Base-by-base conservation (phyloP, 345 rosid species). In the Eucalyptus rudis region DNA sequence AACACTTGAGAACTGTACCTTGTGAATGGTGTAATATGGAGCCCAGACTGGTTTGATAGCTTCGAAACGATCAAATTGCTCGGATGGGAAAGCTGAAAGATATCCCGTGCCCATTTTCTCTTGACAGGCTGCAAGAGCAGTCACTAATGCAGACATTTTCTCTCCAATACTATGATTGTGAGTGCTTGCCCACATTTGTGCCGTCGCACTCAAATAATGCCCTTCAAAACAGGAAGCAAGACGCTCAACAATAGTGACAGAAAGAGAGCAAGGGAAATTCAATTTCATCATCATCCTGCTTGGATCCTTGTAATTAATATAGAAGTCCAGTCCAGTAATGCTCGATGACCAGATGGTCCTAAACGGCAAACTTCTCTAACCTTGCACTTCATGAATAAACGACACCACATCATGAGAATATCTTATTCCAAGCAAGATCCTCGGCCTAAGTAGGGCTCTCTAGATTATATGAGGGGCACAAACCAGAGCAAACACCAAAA, bases 21-120 rank as follows among this genome's bases (percentile, higher is more conserved):
- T 98, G 94, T 98, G 99, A 88, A 98, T 95, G 85, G 99, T 98
- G 90, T 98, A 98, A 91, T 98, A 98, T 29, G 99, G 99, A 90
- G 99, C 99, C 99, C 99, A 98, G 14, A 98, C 99, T 49, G 97
- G 96, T 81, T 89, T 90, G 83, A 98, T 86, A 89, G 96, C 98
- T 91, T 96, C 99, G 76, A 96, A 94, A 12, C 98, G 96, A 88
- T 98, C 99, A 88, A 96, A 98, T 49, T 85, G 90, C 89, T 95
- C 98, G 5, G 95, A 90, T 8, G 99, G 98, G 90, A 98, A 98
- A 89, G 99, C 99, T 86, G 99, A 98, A 80, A 98, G 99, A 93
- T 98, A 96, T 15, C 99, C 99, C 0, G 95, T 88, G 40, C 96
- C 98, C 51, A 93, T 51, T 91, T 96, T 95, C 91, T 95, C 91